phyloP scores from a whole-genome alignment of 495 filamentous ascomycete genomes.

The Corynascus novoguineensis region DNA sequence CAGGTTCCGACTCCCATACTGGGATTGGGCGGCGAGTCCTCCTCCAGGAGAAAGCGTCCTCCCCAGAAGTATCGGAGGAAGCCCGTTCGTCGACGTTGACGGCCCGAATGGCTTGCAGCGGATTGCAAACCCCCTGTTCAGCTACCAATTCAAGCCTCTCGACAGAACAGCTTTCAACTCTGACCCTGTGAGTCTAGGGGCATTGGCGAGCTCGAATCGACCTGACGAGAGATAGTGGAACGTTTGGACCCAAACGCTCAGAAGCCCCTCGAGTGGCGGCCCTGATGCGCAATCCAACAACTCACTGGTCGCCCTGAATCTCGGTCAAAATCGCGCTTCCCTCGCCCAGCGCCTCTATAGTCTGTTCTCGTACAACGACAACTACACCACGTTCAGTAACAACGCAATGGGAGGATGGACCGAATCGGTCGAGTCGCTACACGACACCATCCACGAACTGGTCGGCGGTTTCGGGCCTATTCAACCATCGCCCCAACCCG shows the following conservation, averaged over 20 bases:
- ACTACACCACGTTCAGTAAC: constrained; percentile 55
- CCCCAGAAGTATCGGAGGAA: constrained; percentile 43
- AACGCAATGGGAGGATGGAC: constrained; percentile 45
- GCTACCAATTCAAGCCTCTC: constrained; percentile 56
- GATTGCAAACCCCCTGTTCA: constrained; percentile 58
- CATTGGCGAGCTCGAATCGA: no score
- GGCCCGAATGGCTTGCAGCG: constrained; percentile 48
- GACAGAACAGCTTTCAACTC: constrained; percentile 38
- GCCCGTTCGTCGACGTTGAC: constrained; percentile 41
- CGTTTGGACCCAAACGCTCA: constrained; percentile 43
- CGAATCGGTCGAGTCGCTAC: constrained; percentile 58
- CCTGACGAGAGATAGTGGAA: constrained; percentile 25
- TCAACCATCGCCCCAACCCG: constrained; percentile 28
- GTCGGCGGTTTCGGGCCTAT: constrained; percentile 34
- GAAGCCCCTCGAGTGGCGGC: constrained; percentile 41
- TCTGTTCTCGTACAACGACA: constrained; percentile 52
- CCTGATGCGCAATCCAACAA: constrained; percentile 48
- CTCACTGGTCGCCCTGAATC: constrained; percentile 39
- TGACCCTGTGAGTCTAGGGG: constrained; percentile 37
- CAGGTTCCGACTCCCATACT: constrained; percentile 60
- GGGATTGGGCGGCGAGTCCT: constrained; percentile 60
- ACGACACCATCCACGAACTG: constrained; percentile 60
- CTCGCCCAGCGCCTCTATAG: constrained; percentile 52
- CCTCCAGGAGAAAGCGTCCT: constrained; percentile 43
- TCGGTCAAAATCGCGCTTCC: constrained; percentile 44